These are phyloP conservation scores for Wickerhamomyces sp. DNA, from an alignment of 1,139 yeast species.

Conservation along the genomic window DNA sequence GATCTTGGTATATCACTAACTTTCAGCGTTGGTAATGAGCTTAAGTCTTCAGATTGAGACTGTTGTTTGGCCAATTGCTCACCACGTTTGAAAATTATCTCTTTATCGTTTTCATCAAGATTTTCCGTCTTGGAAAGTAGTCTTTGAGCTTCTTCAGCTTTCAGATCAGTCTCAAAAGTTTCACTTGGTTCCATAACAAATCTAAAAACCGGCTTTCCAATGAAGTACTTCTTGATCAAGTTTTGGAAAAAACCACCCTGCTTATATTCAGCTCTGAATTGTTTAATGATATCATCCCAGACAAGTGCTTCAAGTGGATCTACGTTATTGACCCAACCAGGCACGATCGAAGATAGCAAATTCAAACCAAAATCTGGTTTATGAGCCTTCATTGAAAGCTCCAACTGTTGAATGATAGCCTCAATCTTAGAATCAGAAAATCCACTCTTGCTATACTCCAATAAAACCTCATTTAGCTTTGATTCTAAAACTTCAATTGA, in stretches of 20 bases:
- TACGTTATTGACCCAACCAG: conserved; percentile 78
- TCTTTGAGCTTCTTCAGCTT: conserved; percentile 52
- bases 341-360: conserved; percentile 65
- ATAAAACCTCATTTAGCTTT: conserved; percentile 41
- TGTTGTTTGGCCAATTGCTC: conserved; percentile 57
- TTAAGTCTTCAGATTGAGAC: conserved; percentile 63
- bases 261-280: conserved; percentile 60
- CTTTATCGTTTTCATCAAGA: conserved; percentile 53
- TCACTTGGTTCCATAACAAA: conserved; percentile 75
- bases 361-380: conserved; percentile 89
- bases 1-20: conserved; percentile 64
- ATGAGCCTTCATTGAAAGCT: conserved; percentile 76
- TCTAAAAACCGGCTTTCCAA: conserved; percentile 54
- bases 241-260: conserved; percentile 59
- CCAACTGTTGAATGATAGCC: conserved; percentile 86
- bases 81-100: conserved; percentile 59
- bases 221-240: conserved; percentile 49
- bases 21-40: conserved; percentile 74
- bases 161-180: conserved; percentile 43
- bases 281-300: conserved; percentile 54
- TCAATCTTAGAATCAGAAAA: conserved; percentile 64
- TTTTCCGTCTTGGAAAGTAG: conserved; percentile 39
- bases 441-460: conserved; percentile 41
- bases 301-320: conserved; percentile 67
- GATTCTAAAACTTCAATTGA: conserved; percentile 40